Evolutionary conservation across 192 early-diverging fungal genomes (phyloP).

Genomic region (Backusella westeae): DNA sequence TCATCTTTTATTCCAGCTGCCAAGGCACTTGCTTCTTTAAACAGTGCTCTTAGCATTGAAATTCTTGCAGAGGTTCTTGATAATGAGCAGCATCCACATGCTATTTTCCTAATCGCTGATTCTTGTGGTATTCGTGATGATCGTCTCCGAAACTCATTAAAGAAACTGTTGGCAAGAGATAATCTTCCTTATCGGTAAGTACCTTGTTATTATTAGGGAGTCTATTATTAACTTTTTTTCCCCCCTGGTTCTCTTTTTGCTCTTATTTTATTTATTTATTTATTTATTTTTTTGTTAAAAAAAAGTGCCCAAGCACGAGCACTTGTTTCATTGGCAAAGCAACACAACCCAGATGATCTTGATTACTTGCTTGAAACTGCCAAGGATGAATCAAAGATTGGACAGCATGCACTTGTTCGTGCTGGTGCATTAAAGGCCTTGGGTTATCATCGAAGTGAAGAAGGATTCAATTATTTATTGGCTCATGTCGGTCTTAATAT

Average conservation of each 20-base stretch:
- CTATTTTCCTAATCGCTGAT: slow-evolving; percentile 18
- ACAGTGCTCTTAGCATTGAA: slow-evolving; percentile 31
- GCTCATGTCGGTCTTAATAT: not conserved
- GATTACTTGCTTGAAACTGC: slow-evolving; percentile 37
- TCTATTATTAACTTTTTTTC: not conserved
- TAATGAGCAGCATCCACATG: slow-evolving; percentile 40
- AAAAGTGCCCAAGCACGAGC: slow-evolving; percentile 27
- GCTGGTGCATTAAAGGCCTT: slow-evolving; percentile 39
- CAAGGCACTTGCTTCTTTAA: slow-evolving; percentile 35
- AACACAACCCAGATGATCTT: slow-evolving; percentile 45
- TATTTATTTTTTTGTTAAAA: not conserved
- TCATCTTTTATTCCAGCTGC: slow-evolving; percentile 13
- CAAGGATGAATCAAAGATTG: slow-evolving; percentile 33
- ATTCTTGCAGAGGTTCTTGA: slow-evolving; percentile 37
- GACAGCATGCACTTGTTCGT: slow-evolving; percentile 37
- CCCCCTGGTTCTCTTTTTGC: not conserved
- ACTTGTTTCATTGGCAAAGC: slow-evolving; percentile 37
- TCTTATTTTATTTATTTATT: not conserved
- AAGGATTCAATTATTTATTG: slow-evolving; percentile 39
- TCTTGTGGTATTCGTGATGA: not conserved
- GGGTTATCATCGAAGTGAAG: slow-evolving; percentile 36
- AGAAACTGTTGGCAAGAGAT: not conserved
- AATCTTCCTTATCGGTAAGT: not conserved
- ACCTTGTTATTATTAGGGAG: not conserved
- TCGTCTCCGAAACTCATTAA: not conserved